A percentile compares a stretch with the other conserved stretches of the same genome.
These are phyloP conservation scores for Rhypophila decipiens DNA, from an alignment of 495 filamentous ascomycete species.

Conservation along the genomic window DNA sequence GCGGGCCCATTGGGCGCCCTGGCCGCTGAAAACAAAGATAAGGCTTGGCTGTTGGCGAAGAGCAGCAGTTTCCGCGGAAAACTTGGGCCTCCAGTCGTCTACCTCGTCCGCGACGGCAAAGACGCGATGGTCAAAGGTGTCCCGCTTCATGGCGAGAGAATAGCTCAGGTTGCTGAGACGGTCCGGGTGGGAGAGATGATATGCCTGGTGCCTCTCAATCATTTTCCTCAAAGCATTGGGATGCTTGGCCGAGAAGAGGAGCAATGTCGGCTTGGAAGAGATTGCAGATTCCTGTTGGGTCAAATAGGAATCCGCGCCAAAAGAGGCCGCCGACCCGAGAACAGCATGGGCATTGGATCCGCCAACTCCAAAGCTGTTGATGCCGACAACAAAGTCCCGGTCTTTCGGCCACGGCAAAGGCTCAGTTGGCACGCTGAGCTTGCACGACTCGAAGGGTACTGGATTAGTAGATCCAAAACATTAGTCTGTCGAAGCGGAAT, in stretches of 20 bases:
- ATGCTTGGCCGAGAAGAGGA: background rate
- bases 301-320: background rate
- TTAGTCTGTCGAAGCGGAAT: no score
- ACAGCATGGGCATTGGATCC: background rate
- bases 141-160: background rate
- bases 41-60: background rate
- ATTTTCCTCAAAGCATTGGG: background rate
- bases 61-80: background rate
- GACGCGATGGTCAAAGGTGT: background rate
- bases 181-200: background rate
- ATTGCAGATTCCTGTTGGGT: background rate
- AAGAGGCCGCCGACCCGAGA: background rate
- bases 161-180: background rate
- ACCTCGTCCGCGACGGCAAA: background rate
- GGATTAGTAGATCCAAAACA: no score
- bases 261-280: background rate
- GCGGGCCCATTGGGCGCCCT: slow-evolving; percentile 15
- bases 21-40: slow-evolving; percentile 14
- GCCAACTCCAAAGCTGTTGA: background rate
- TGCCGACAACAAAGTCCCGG: background rate
- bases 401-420: background rate
- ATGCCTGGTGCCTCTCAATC: background rate
- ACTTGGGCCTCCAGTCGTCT: no score
- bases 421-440: background rate
- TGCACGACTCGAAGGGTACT: background rate